Evolutionary conservation across 768 basidiomycete species (phyloP), one percentile per base, ranked within the genome.

Genomic region (Amanita thiersii): DNA sequence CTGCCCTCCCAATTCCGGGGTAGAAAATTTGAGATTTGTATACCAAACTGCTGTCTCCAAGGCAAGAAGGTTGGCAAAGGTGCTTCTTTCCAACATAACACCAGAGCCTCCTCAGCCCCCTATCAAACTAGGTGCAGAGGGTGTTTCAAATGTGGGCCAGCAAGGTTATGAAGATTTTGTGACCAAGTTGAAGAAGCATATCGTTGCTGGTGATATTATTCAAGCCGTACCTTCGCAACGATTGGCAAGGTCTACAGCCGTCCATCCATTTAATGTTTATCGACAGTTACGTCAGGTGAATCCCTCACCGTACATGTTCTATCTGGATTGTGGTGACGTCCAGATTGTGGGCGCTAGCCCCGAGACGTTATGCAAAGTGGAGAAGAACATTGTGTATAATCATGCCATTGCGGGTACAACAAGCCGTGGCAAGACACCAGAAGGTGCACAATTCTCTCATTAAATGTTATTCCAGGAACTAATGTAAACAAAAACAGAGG

Each of bases 261-360:
- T 99, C 14, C 91, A 98, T 58, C 94, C 96, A 1, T 99, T 99
- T 72, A 99, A 98, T 65, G 91, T 84, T 5, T 99, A 98, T 57
- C 73, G 96, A 37, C 86, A 89, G 40, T 72, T 99, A 33, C 82
- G 96, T 33, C 83, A 93, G 53, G 77, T 97, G 47, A 99, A 99
- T 53, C 96, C 96, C 1, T 94, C 90, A 41, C 96, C 96, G 11
- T 98, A 99, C 63, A 97, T 96, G 93, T 99, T 93, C 64, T 99
- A 92, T 58, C 60, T 99, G 52, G 88, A 98, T 53, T 94, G 91
- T 51, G 87, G 88, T 4, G 89, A 89, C 42, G 57, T 94, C 8
- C 92, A 97, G 60, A 71, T 99, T 25, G 92, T 98, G n/a, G 96
- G 96, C 8, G 96, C 96, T 1, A 94, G 90, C 52, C 96, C 96